Percentiles rank a stretch among this genome's conserved stretches.
phyloP scores from a whole-genome alignment of 768 basidiomycete species.

The Leccinum subgranulosum region DNA sequence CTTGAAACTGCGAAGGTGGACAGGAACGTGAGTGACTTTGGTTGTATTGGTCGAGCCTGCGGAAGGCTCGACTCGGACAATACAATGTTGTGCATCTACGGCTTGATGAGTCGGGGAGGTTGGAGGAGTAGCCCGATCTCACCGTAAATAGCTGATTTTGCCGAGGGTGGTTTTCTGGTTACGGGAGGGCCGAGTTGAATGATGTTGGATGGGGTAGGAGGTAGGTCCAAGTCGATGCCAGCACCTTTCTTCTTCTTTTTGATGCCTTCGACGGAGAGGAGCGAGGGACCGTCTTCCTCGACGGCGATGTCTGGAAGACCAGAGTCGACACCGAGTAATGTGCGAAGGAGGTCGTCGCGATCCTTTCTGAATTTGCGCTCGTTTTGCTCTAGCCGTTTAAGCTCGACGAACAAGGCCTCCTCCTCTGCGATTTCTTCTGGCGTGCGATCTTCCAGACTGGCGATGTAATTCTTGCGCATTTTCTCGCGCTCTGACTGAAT shows the following conservation, averaged over 20 bases:
- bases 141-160: conserved; percentile 63
- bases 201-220: conserved; percentile 33
- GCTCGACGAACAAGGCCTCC: conserved; percentile 89
- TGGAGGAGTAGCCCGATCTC: conserved; percentile 4
- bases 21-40: conserved; percentile 78
- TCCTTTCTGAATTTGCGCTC: conserved; percentile 87
- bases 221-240: conserved; percentile 31
- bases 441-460: conserved; percentile 84
- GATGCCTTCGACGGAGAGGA: conserved; percentile 42
- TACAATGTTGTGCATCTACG: conserved; percentile 69
- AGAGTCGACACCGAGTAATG: conserved; percentile 81
- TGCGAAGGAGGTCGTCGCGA: conserved; percentile 81
- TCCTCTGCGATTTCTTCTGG: conserved; percentile 90
- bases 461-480: conserved; percentile 83
- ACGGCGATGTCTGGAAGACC: conserved; percentile 71
- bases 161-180: conserved; percentile 39
- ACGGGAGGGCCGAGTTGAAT: conserved; percentile 37
- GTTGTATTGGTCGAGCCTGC: conserved; percentile 39
- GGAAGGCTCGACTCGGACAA: conserved; percentile 61
- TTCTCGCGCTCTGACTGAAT: conserved; percentile 71
- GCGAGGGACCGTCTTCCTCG: conserved; percentile 56
- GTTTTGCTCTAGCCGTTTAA: conserved; percentile 92
- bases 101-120: conserved; percentile 14
- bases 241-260: conserved; percentile 54
- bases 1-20: conserved; percentile 83